phyloP scores from a whole-genome alignment of 2,329 filamentous ascomycete species.

The Aspergillus fructus region DNA sequence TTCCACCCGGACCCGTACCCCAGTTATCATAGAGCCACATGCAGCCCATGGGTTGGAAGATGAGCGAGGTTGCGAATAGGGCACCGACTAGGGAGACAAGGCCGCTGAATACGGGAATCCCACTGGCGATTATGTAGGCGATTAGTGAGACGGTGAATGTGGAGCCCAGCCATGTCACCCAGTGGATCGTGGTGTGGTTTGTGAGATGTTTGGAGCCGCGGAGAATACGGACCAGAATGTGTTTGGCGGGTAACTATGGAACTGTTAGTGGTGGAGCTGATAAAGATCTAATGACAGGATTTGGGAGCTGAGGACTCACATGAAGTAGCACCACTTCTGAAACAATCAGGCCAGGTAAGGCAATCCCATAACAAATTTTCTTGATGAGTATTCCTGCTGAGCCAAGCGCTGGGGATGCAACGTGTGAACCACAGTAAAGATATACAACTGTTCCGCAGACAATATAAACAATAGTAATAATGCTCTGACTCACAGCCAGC shows the following conservation, averaged over 20 bases:
- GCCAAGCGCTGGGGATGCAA: conserved; percentile 65
- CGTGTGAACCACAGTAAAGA: conserved; percentile 59
- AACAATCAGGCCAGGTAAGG: conserved; percentile 49
- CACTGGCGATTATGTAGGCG: conserved; percentile 66
- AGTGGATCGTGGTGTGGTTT: conserved; percentile 46
- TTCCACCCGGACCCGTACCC: not conserved
- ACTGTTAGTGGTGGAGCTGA: conserved; percentile 42
- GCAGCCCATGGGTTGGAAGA: not conserved
- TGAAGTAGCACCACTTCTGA: not conserved
- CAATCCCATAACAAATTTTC: conserved; percentile 66
- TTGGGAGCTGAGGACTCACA: not conserved
- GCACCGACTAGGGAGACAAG: conserved; percentile 43
- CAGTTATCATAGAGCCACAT: conserved; percentile 11
- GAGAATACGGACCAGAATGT: conserved; percentile 65
- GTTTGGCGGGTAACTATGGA: conserved; percentile 63
- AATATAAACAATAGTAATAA: conserved; percentile 61
- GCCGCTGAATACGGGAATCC: conserved; percentile 66
- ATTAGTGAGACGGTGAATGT: conserved; percentile 56
- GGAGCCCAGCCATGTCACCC: conserved; percentile 58
- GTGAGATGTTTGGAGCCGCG: conserved; percentile 55
- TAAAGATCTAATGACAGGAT: not conserved
- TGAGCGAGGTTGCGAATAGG: not conserved
- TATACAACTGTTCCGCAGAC: conserved; percentile 67
- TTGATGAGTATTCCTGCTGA: conserved; percentile 56
- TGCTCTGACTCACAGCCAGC: conserved; percentile 58